These are phyloP conservation scores for Vitellaria paradoxa DNA, from an alignment of 179 eudicot species.

Conservation along the genomic window DNA sequence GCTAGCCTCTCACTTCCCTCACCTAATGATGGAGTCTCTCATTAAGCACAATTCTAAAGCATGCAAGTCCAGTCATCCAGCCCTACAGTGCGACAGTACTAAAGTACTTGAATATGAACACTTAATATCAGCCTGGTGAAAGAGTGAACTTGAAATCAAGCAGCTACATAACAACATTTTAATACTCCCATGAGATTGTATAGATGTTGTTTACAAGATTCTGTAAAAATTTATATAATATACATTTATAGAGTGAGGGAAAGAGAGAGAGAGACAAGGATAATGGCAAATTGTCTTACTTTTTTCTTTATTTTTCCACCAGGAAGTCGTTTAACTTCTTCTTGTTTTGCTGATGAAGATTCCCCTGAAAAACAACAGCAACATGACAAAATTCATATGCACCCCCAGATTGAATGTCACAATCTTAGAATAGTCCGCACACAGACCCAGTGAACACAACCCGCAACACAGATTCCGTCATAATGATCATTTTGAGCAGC, in stretches of 20 bases:
- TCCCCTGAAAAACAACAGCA: constrained; percentile 34
- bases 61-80: background rate
- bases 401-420: background rate
- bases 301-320: constrained; percentile 69
- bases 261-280: background rate
- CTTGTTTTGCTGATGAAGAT: constrained; percentile 47
- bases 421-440: background rate
- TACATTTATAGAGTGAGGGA: too few species aligned
- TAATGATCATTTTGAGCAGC: background rate
- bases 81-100: background rate
- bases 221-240: background rate
- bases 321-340: constrained; percentile 69
- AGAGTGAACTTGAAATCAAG: too few species aligned
- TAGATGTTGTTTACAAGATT: background rate
- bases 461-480: background rate
- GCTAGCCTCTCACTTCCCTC: background rate
- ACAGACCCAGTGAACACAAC: background rate
- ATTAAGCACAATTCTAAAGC: too few species aligned
- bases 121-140: background rate
- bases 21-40: background rate
- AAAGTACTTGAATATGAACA: background rate
- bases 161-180: background rate
- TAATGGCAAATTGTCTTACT: constrained; percentile 26
- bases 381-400: background rate
- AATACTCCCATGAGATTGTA: background rate